These are phyloP conservation scores for Termitomyces sp. DNA, from an alignment of 768 basidiomycete species.

Conservation along the genomic window DNA sequence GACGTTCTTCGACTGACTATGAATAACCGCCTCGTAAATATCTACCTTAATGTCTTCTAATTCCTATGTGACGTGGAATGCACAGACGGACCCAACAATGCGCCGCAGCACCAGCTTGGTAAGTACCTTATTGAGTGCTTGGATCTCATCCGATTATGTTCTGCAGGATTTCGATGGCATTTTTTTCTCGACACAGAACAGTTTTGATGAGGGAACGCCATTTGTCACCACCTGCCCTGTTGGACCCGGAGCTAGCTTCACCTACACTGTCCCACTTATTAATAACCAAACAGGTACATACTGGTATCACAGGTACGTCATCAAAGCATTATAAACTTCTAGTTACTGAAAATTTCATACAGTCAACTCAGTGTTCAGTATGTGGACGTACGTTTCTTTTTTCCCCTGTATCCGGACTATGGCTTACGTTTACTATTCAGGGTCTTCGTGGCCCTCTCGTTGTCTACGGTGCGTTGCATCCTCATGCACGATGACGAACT, in stretches of 20 bases:
- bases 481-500: not conserved
- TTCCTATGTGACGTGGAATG: not conserved
- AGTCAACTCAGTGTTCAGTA: constrained; percentile 18
- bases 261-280: constrained; percentile 22
- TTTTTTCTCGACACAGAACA: constrained; percentile 16
- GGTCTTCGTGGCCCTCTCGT: constrained; percentile 21
- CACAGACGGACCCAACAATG: constrained; percentile 18
- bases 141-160: not conserved
- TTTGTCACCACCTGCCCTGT: constrained; percentile 23
- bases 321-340: not conserved
- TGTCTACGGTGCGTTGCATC: constrained; percentile 17
- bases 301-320: constrained; percentile 24
- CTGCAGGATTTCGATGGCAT: constrained; percentile 18
- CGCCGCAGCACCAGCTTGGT: constrained; percentile 16
- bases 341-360: not conserved
- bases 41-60: too few species aligned
- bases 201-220: constrained; percentile 20
- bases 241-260: constrained; percentile 21
- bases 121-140: not conserved
- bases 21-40: constrained; percentile 12
- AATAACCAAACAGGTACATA: constrained; percentile 23
- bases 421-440: constrained; percentile 2
- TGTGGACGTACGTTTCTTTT: constrained; percentile 11
- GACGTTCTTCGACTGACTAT: constrained; percentile 10
- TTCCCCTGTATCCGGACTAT: not conserved